These are phyloP conservation scores for Cadophora luteo-olivacea DNA, from an alignment of 2,329 filamentous ascomycete species.

Conservation along the genomic window DNA sequence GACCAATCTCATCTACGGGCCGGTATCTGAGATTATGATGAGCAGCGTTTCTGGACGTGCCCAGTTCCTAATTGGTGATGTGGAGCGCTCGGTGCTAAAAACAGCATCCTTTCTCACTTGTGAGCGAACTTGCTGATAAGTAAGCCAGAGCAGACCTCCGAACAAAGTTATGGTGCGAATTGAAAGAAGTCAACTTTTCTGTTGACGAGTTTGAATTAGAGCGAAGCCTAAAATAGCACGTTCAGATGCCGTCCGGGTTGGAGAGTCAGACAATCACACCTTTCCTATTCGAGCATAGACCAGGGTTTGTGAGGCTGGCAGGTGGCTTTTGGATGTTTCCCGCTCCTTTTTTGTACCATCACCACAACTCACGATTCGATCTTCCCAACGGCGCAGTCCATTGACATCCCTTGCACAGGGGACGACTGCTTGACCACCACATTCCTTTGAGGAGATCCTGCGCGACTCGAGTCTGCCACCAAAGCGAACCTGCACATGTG, in stretches of 20 bases:
- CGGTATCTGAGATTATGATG: neutral
- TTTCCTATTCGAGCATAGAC: conserved; percentile 7
- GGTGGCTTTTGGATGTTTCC: conserved; percentile 9
- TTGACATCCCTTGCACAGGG: conserved; percentile 22
- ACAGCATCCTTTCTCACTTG: neutral
- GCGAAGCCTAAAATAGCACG: neutral
- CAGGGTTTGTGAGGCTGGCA: conserved; percentile 10
- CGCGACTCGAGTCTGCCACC: conserved; percentile 17
- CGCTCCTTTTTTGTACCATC: conserved; percentile 19
- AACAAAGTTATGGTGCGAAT: neutral
- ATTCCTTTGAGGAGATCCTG: conserved; percentile 8
- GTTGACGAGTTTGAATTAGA: neutral
- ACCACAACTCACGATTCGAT: conserved; percentile 19
- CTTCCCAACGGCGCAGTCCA: conserved; percentile 53
- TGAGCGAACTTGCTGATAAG: neutral
- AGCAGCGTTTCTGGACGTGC: neutral
- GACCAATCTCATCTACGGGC: too few species aligned
- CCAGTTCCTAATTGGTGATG: neutral
- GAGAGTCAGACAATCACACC: neutral
- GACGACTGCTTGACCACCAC: conserved; percentile 26
- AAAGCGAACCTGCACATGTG: conserved; percentile 34
- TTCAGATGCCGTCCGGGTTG: neutral
- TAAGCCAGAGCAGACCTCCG: neutral
- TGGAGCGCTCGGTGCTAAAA: neutral
- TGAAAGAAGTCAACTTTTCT: neutral